Percentiles rank a stretch among this genome's conserved stretches.
These are phyloP conservation scores for Venturiaceae sp. DNA, from an alignment of 2,329 filamentous ascomycete genomes.

Conservation along the genomic window DNA sequence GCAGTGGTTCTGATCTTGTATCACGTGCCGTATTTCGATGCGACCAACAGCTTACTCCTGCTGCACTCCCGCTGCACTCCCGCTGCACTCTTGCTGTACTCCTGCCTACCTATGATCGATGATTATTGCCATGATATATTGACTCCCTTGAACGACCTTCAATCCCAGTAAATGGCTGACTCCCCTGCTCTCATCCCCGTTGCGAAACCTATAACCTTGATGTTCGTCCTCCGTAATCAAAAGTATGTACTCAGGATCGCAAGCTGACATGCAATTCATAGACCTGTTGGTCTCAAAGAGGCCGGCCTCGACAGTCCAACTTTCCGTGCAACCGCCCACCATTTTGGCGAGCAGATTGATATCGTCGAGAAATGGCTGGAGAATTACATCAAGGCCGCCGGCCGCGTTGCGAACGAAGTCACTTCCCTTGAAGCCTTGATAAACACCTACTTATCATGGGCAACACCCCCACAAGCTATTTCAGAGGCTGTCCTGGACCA, in stretches of 20 bases:
- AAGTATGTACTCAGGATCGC: no score
- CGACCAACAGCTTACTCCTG: neutral
- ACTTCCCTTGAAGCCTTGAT: slow-evolving; percentile 69
- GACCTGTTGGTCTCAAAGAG: slow-evolving; percentile 83
- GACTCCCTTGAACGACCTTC: no score
- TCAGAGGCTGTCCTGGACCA: slow-evolving; percentile 85
- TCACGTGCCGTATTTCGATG: neutral
- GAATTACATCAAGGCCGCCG: slow-evolving; percentile 52
- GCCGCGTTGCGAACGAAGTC: slow-evolving; percentile 55
- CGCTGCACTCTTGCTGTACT: no score
- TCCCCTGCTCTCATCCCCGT: slow-evolving; percentile 27
- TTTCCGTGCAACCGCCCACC: slow-evolving; percentile 76
- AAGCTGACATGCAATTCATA: slow-evolving; percentile 18
- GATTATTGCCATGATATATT: neutral
- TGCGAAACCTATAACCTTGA: slow-evolving; percentile 29
- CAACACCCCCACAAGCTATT: slow-evolving; percentile 61
- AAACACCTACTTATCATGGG: slow-evolving; percentile 64
- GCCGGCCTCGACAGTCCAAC: slow-evolving; percentile 93
- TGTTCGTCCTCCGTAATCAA: slow-evolving; percentile 25
- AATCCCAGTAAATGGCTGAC: slow-evolving; percentile 22
- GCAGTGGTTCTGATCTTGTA: slow-evolving; percentile 17
- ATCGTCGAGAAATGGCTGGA: slow-evolving; percentile 88
- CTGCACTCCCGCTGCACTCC: no score
- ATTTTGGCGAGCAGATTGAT: slow-evolving; percentile 89
- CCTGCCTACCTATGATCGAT: neutral